Evolutionary conservation across 352 stramenopile species (phyloP).

Genomic region (Pythium sp.): DNA sequence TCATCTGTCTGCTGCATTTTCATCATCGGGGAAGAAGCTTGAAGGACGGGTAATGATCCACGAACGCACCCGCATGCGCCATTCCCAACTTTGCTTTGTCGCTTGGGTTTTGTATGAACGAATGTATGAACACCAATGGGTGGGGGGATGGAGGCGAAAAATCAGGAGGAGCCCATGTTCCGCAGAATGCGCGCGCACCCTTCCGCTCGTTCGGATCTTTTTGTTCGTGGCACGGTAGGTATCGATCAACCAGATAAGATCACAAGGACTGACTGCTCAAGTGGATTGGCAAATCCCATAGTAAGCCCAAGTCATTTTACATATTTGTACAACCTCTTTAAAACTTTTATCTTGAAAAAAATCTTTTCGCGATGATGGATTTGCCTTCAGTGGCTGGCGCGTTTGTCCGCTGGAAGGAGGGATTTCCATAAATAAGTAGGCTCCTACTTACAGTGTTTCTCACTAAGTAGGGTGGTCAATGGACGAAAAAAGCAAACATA

Average conservation of each 20-base stretch:
- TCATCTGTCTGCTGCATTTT: neutral
- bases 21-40: neutral
- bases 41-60: constrained; percentile 4
- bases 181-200: neutral
- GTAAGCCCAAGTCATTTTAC: too few species aligned
- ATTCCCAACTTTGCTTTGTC: neutral
- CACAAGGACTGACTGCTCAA: neutral
- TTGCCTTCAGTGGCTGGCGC: too few species aligned
- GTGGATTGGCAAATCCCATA: too few species aligned
- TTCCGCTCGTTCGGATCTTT: neutral
- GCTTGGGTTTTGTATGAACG: neutral
- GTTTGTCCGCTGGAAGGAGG: too few species aligned
- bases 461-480: too few species aligned
- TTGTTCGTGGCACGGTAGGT: neutral
- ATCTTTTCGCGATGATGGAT: too few species aligned
- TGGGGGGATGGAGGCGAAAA: neutral
- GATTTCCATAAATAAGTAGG: too few species aligned
- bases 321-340: too few species aligned
- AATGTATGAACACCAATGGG: too few species aligned
- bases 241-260: neutral
- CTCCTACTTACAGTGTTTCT: too few species aligned
- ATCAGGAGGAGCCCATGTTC: neutral
- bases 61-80: neutral
- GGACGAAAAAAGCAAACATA: too few species aligned
- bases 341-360: too few species aligned